These are phyloP conservation scores for Sugiyamaella marilandica DNA, from an alignment of 805 yeast species.

Conservation along the genomic window DNA sequence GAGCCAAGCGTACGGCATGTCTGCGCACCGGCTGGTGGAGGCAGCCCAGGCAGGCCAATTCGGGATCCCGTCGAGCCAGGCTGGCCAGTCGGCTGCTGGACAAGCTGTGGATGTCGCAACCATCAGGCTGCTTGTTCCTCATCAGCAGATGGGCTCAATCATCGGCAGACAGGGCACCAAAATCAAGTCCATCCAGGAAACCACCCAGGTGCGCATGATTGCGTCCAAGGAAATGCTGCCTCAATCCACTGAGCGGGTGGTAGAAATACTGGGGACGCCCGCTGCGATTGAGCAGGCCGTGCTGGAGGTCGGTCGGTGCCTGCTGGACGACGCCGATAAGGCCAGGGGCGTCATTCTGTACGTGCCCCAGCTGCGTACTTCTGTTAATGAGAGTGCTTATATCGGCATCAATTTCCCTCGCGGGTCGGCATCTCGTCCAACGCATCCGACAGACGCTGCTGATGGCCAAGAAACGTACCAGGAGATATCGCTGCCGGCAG, in stretches of 20 bases:
- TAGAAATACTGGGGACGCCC: constrained; percentile 80
- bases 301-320: constrained; percentile 58
- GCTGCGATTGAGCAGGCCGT: constrained; percentile 55
- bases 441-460: constrained; percentile 2
- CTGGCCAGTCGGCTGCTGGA: constrained; percentile 29
- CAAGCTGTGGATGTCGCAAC: constrained; percentile 47
- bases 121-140: constrained; percentile 71
- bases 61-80: background rate
- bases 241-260: constrained; percentile 77
- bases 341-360: constrained; percentile 62
- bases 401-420: background rate
- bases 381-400: background rate
- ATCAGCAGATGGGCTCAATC: constrained; percentile 81
- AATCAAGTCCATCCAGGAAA: constrained; percentile 72
- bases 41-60: constrained; percentile 21
- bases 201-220: constrained; percentile 68
- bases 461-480: constrained; percentile 41
- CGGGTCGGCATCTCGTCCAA: background rate
- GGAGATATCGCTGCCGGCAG: constrained; percentile 55
- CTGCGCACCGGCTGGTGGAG: constrained; percentile 60
- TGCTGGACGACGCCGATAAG: constrained; percentile 68
- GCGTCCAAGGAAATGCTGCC: constrained; percentile 82
- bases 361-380: constrained; percentile 8
- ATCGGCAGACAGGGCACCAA: constrained; percentile 80
- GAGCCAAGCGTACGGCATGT: constrained; percentile 63